Evolutionary conservation across 441 rosid species (phyloP).

Genomic region (Erodium texanum): DNA sequence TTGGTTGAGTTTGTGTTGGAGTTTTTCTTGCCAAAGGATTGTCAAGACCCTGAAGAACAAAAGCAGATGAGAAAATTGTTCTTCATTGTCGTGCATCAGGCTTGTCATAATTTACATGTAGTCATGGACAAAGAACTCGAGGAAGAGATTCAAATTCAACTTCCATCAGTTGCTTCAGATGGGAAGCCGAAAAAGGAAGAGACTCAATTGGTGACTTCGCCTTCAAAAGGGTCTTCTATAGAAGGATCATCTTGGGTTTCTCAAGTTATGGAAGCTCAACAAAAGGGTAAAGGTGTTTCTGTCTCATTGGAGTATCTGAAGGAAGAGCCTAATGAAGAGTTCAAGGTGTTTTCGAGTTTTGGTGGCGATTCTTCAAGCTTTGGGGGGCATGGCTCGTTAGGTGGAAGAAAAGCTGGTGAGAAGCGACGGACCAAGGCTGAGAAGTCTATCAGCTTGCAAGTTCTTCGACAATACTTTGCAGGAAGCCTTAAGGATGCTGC

Average conservation of each 20-base stretch:
- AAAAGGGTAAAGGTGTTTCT: conserved; percentile 41
- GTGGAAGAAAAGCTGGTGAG: conserved; percentile 37
- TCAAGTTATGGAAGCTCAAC: conserved; percentile 40
- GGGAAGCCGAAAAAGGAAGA: conserved; percentile 23
- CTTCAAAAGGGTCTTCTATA: conserved; percentile 27
- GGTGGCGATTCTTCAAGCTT: conserved; percentile 25
- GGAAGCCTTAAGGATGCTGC: conserved; percentile 95
- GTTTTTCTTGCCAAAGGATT: conserved; percentile 60
- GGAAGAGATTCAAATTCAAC: conserved; percentile 25
- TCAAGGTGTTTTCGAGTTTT: conserved; percentile 35
- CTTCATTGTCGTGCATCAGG: conserved; percentile 33
- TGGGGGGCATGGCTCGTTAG: conserved; percentile 20
- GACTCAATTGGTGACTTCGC: conserved; percentile 18
- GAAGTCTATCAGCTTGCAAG: conserved; percentile 62
- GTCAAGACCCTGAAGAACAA: conserved; percentile 38
- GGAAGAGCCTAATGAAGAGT: conserved; percentile 57
- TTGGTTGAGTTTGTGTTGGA: conserved; percentile 57
- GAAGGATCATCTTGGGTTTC: conserved; percentile 45
- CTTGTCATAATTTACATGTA: conserved; percentile 42
- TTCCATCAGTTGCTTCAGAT: conserved; percentile 21
- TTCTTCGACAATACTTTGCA: conserved; percentile 66
- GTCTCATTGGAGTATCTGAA: conserved; percentile 47
- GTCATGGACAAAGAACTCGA: conserved; percentile 36
- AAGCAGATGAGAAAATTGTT: conserved; percentile 39
- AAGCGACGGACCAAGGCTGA: conserved; percentile 58